These are phyloP conservation scores for Nyctanthes arbortristis DNA, from an alignment of 257 asterid genomes.

Conservation along the genomic window DNA sequence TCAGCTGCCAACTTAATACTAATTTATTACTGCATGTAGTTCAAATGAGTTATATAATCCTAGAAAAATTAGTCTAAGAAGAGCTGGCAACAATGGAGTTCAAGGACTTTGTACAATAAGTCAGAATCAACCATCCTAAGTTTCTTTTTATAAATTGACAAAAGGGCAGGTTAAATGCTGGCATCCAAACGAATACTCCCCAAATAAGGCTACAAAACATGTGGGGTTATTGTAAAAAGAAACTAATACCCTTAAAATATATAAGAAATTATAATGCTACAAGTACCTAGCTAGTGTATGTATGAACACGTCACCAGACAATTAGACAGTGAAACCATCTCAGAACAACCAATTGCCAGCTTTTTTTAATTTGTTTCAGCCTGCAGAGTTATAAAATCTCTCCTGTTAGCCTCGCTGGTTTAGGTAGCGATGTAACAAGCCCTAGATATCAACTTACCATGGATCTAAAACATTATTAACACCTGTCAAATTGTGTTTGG, in stretches of 20 bases:
- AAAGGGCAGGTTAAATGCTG: slow-evolving; percentile 42
- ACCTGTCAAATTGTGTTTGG: background rate
- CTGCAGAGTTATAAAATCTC: background rate
- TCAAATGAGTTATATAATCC: background rate
- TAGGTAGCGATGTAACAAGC: background rate
- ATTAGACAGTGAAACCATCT: slow-evolving; percentile 9
- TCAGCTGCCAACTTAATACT: background rate
- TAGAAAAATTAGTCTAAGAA: no score
- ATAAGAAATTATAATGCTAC: background rate
- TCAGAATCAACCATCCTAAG: slow-evolving; percentile 24
- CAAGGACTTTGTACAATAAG: slow-evolving; percentile 36
- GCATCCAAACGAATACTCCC: slow-evolving; percentile 34
- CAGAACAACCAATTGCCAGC: slow-evolving; percentile 38
- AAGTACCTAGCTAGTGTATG: slow-evolving; percentile 24
- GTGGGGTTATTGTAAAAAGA: slow-evolving; percentile 17
- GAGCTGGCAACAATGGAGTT: slow-evolving; percentile 31
- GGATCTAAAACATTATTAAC: no score
- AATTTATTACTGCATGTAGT: background rate
- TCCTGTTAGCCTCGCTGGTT: slow-evolving; percentile 27
- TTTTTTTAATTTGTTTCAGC: slow-evolving; percentile 27
- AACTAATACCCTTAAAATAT: background rate
- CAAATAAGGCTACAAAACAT: slow-evolving; percentile 21
- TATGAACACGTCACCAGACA: slow-evolving; percentile 15
- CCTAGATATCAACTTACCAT: background rate
- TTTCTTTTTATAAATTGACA: slow-evolving; percentile 22